Conservation (phyloP, 768 basidiomycete species). For the Mycena alexandri region DNA sequence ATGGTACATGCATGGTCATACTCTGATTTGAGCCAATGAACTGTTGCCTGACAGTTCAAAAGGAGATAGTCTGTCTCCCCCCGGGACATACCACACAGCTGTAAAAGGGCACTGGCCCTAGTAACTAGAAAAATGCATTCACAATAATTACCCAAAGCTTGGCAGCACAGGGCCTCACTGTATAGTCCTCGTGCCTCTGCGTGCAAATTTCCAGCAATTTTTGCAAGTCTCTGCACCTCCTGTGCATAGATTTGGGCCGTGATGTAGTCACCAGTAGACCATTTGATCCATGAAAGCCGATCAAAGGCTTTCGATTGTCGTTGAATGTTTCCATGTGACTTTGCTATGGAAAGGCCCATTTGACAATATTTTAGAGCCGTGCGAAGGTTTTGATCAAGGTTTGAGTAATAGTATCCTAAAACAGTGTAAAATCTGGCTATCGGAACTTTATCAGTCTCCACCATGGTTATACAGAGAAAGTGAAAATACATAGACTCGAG, state of each 20-base stretch:
- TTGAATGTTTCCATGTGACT: neutral
- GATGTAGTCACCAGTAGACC: neutral
- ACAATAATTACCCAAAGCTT: neutral
- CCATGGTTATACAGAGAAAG: too few relatives aligned
- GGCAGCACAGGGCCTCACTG: neutral
- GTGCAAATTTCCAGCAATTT: neutral
- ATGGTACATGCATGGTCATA: neutral
- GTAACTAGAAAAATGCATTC: neutral
- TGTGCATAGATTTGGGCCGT: neutral
- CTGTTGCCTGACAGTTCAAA: neutral
- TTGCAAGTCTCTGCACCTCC: neutral
- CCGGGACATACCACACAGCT: neutral
- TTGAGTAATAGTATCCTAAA: neutral
- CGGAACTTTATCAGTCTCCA: too few relatives aligned
- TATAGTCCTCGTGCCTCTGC: neutral
- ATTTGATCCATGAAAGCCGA: neutral
- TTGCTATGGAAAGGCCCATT: neutral
- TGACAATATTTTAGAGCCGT: neutral
- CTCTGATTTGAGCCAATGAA: neutral
- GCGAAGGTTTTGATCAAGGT: too few relatives aligned
- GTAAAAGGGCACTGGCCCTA: neutral
- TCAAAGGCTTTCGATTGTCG: neutral
- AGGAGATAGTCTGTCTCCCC: neutral
- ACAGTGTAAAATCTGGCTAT: neutral
- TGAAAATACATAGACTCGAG: too few relatives aligned